A percentile compares a stretch with the other conserved stretches of the same genome.
Evolutionary conservation across 2,329 filamentous ascomycete species (phyloP).

Genomic region (Tolypocladium ophioglossoides): DNA sequence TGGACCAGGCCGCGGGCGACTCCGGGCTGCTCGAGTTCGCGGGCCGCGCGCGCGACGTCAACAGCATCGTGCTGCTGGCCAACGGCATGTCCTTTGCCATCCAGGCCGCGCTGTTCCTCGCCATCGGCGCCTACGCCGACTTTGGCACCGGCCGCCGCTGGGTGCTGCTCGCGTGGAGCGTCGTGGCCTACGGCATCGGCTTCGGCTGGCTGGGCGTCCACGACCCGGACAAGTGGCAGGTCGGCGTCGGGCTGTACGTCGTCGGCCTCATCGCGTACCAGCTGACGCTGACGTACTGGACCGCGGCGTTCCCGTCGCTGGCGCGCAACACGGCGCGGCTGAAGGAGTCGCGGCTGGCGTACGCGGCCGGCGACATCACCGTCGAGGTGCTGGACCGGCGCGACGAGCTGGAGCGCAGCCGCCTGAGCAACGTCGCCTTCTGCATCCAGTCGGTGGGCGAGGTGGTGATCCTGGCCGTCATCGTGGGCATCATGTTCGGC

Average conservation of each 20-base stretch:
- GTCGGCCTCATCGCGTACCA: slow-evolving; percentile 57
- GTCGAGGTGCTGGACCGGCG: slow-evolving; percentile 49
- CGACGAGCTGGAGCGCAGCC: slow-evolving; percentile 53
- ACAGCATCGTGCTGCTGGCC: slow-evolving; percentile 52
- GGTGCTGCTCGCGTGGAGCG: slow-evolving; percentile 49
- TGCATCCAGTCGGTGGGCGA: slow-evolving; percentile 53
- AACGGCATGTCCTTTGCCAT: slow-evolving; percentile 61
- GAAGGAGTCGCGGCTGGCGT: slow-evolving; percentile 19
- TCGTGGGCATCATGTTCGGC: slow-evolving; percentile 53
- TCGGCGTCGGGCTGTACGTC: slow-evolving; percentile 52
- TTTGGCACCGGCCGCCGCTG: slow-evolving; percentile 55
- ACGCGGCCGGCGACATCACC: slow-evolving; percentile 34
- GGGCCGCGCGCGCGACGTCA: slow-evolving; percentile 46
- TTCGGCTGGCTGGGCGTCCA: slow-evolving; percentile 61
- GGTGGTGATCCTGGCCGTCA: slow-evolving; percentile 50
- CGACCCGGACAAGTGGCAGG: slow-evolving; percentile 46
- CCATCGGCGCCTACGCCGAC: slow-evolving; percentile 45
- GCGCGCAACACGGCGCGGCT: slow-evolving; percentile 25
- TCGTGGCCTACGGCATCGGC: slow-evolving; percentile 51
- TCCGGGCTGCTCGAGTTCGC: slow-evolving; percentile 42
- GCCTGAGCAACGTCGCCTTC: slow-evolving; percentile 53
- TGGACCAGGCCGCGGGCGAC: slow-evolving; percentile 43
- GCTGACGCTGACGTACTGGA: slow-evolving; percentile 59
- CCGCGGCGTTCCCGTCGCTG: slow-evolving; percentile 40
- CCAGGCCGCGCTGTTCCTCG: slow-evolving; percentile 46